Evolutionary conservation across 164 flowering plant species (phyloP), one percentile per base, ranked within the genome.

Genomic region (Piper longum): DNA sequence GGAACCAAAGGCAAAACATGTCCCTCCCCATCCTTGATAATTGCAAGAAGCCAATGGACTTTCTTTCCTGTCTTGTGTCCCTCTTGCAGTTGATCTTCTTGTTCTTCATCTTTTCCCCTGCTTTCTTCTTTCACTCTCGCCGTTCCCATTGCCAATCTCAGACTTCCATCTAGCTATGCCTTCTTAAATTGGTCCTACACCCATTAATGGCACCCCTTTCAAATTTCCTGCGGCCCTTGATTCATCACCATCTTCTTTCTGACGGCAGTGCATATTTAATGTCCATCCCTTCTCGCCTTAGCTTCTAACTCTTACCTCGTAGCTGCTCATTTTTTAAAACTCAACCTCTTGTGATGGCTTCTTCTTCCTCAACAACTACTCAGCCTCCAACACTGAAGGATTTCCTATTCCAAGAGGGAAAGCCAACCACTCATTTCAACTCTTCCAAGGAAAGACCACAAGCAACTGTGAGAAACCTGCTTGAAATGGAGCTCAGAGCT

Each of bases 391-490:
- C 85, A 76, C 79, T 89, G 18, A 89, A 83, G 57, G 97, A 89
- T 64, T 85, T 70, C 67, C 74, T 89, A 16, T 56, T 61, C 17
- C 88, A 85, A 41, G 95, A 89, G 64, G 56, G 77, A 56, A 79
- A 84, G 63, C 85, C 92, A 0, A 82, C 88, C 65, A 82, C 69
- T 69, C 88, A 84, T 51, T 89, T 89, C 75, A 71, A 67, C 54
- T 82, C 89, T 4, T 76, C 74, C 56, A 86, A 89, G 1, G 79
- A 90, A 4, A 62, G 72, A n/a, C 76, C 74, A 13, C 73, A 76
- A 68, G 58, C 73, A 45, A 66, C 89, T 1, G 77, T 84, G 26
- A 72, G 85, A 66, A 73, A 69, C 44, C 78, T 85, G 56, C 76
- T 85, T 45, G 81, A 82, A 17, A 62, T 65, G 41, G 88, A 85